Evolutionary conservation across 306 rosid species (phyloP).

Genomic region (Fagus crenata): DNA sequence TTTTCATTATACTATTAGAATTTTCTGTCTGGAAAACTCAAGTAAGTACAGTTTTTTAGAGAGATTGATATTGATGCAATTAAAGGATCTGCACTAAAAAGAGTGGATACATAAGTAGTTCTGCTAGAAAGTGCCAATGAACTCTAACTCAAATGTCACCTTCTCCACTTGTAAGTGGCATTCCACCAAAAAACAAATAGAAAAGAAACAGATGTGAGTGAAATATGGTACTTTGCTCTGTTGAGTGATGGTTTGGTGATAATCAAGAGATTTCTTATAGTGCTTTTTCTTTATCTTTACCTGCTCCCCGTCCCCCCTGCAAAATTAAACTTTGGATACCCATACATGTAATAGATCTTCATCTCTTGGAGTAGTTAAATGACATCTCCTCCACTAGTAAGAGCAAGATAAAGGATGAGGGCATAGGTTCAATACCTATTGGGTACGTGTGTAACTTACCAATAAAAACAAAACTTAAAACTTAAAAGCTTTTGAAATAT

Average conservation of each 20-base stretch:
- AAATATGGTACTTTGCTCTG: neutral
- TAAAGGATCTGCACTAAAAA: neutral
- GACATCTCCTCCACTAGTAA: no score
- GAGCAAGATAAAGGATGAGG: no score
- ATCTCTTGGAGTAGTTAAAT: neutral
- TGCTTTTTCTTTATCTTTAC: neutral
- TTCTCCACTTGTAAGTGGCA: no score
- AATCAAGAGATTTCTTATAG: neutral
- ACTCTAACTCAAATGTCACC: no score
- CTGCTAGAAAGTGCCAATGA: neutral
- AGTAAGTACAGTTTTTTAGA: neutral
- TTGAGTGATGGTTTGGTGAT: neutral
- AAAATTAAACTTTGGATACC: neutral
- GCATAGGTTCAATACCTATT: no score
- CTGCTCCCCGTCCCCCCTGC: neutral
- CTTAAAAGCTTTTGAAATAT: neutral
- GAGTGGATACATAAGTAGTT: neutral
- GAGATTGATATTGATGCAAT: neutral
- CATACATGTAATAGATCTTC: neutral
- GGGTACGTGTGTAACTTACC: no score
- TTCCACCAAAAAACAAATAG: neutral
- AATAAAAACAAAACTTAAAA: no score
- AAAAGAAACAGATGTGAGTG: neutral
- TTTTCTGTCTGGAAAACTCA: neutral
- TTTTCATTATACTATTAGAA: neutral